Conservation (phyloP, 2,329 filamentous ascomycete species). For the Cladosporium sphaerospermum region DNA sequence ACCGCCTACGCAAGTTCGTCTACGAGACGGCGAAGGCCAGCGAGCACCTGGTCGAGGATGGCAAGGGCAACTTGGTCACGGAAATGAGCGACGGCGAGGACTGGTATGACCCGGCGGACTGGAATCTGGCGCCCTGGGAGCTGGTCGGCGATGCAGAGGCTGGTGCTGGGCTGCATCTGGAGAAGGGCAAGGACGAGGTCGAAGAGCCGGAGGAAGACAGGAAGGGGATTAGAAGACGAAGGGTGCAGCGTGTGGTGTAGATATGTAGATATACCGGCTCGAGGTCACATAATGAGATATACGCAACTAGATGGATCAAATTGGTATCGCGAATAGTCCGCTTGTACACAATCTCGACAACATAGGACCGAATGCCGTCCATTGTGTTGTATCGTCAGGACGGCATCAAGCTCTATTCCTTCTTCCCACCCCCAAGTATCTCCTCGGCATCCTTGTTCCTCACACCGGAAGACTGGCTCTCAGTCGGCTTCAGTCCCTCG, state of each 20-base stretch:
- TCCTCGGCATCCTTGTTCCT: constrained; percentile 43
- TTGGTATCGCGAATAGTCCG: no score
- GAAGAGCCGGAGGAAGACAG: constrained; percentile 49
- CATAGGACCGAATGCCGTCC: neutral
- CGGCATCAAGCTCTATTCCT: neutral
- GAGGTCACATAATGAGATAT: neutral
- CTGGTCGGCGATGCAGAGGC: constrained; percentile 4
- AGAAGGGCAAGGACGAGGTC: constrained; percentile 80
- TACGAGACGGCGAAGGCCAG: constrained; percentile 73
- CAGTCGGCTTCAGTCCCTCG: constrained; percentile 24
- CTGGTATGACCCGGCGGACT: constrained; percentile 80
- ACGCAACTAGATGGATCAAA: no score
- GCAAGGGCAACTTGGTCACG: constrained; percentile 25
- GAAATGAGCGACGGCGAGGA: constrained; percentile 86
- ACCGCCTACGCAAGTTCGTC: constrained; percentile 65
- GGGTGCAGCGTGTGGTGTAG: constrained; percentile 10
- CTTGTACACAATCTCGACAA: neutral
- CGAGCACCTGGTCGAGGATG: constrained; percentile 53
- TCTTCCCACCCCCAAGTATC: constrained; percentile 26
- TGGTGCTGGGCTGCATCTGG: constrained; percentile 54
- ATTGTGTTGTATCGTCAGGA: neutral
- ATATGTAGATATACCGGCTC: neutral
- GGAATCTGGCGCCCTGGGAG: constrained; percentile 48
- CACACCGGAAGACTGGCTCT: constrained; percentile 37
- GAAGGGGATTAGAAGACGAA: constrained; percentile 42